These are phyloP conservation scores for Plasmodium sp. DNA, from an alignment of 169 alveolate species.

Conservation along the genomic window DNA sequence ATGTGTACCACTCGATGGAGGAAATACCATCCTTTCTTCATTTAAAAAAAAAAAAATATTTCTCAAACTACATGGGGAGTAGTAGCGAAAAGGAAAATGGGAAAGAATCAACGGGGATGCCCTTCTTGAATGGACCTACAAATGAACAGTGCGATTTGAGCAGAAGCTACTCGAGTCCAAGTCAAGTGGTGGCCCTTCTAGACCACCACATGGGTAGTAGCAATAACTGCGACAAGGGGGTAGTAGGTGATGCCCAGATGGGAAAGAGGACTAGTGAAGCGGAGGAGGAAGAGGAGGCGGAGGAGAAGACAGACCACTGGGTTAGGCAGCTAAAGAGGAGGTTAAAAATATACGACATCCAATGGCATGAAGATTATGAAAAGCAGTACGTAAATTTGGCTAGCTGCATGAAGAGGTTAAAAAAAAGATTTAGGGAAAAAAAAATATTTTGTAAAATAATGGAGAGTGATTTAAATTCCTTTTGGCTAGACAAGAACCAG, in stretches of 20 bases:
- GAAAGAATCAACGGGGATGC: background rate
- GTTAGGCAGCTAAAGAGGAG: conserved; percentile 14
- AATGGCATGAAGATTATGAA: conserved; percentile 72
- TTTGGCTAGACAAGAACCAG: conserved; percentile 65
- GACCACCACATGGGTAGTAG: background rate
- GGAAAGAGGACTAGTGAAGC: background rate
- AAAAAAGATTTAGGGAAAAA: conserved; percentile 32
- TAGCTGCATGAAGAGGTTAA: conserved; percentile 17
- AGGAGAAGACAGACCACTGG: background rate
- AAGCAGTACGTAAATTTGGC: conserved; percentile 47
- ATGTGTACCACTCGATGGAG: conserved; percentile 16
- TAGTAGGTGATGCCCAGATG: background rate
- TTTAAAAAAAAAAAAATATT: background rate
- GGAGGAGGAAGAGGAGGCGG: background rate
- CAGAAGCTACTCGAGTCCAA: background rate
- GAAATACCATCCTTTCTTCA: conserved; percentile 70
- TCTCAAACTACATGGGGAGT: background rate
- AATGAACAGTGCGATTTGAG: background rate
- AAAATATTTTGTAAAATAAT: conserved; percentile 26
- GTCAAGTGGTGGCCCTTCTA: background rate
- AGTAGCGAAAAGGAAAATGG: background rate
- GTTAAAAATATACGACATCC: conserved; percentile 60
- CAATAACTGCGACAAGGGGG: background rate
- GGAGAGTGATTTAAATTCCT: conserved; percentile 42
- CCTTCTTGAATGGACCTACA: background rate